These are phyloP conservation scores for Xylaria hypoxylon DNA, from an alignment of 2,329 filamentous ascomycete genomes.

Conservation along the genomic window DNA sequence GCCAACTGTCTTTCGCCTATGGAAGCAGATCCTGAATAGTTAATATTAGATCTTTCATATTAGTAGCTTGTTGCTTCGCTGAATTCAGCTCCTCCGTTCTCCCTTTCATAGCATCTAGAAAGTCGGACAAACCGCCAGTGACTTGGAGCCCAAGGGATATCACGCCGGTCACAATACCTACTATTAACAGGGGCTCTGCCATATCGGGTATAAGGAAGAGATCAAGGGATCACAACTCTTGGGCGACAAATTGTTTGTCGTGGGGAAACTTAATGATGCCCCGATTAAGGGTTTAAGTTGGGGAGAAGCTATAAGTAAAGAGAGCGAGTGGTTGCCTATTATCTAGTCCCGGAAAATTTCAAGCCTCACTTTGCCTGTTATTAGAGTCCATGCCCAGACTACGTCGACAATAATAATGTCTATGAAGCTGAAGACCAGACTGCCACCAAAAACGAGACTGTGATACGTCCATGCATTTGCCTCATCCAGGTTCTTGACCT, in stretches of 20 bases:
- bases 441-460: conserved; percentile 74
- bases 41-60: conserved; percentile 20
- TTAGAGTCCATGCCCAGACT: conserved; percentile 64
- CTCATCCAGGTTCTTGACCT: conserved; percentile 59
- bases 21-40: conserved; percentile 18
- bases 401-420: conserved; percentile 63
- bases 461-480: conserved; percentile 75
- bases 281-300: background rate
- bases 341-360: conserved; percentile 50
- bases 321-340: too few species aligned
- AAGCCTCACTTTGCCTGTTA: conserved; percentile 57
- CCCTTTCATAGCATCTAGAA: conserved; percentile 33
- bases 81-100: conserved; percentile 28
- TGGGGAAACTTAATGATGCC: background rate
- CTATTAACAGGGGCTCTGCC: conserved; percentile 38
- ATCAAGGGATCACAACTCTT: background rate
- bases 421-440: conserved; percentile 74
- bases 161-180: conserved; percentile 31
- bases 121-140: conserved; percentile 30
- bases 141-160: conserved; percentile 39
- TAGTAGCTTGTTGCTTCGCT: background rate
- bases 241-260: background rate
- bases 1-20: conserved; percentile 2
- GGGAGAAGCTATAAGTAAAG: background rate
- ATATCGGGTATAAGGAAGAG: conserved; percentile 6